phyloP scores from a whole-genome alignment of 2,329 filamentous ascomycete species.

The Neofusicoccum sp. region DNA sequence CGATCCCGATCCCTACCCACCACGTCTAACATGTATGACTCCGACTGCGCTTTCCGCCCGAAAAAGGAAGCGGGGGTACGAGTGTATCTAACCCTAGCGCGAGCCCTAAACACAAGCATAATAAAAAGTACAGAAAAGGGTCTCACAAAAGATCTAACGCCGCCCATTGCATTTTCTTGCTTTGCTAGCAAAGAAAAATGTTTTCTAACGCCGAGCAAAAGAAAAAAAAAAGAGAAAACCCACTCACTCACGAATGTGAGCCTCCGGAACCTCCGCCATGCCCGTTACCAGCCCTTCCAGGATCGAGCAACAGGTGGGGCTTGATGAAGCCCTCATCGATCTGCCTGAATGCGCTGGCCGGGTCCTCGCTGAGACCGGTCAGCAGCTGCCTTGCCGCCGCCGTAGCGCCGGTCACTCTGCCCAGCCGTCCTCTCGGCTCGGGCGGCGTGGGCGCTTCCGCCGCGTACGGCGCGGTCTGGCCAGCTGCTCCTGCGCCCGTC shows the following conservation, averaged over 20 bases:
- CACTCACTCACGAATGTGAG: not conserved
- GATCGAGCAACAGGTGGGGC: constrained; percentile 81
- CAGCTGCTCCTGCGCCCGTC: constrained; percentile 21
- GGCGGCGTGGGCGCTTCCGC: constrained; percentile 35
- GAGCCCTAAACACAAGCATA: too few species aligned
- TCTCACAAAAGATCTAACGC: not conserved
- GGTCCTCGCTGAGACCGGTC: constrained; percentile 75
- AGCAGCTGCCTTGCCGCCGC: constrained; percentile 79
- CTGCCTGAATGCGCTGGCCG: constrained; percentile 84
- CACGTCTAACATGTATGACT: not conserved
- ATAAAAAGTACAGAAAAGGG: not conserved
- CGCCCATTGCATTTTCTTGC: constrained; percentile 8
- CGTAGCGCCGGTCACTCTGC: constrained; percentile 61
- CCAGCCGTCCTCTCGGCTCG: constrained; percentile 18
- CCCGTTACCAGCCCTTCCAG: constrained; percentile 18
- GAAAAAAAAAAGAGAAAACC: not conserved
- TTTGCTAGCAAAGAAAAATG: not conserved
- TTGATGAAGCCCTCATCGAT: constrained; percentile 97
- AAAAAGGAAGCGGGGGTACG: too few species aligned
- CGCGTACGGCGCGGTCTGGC: constrained; percentile 34
- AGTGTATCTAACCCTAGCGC: too few species aligned
- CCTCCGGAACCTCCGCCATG: not conserved
- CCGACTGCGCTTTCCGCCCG: not conserved
- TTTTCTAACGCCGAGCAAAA: not conserved
- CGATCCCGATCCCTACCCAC: too few species aligned